Evolutionary conservation across 2,329 filamentous ascomycete genomes (phyloP).

Genomic region (Ophiostoma angusticollis): DNA sequence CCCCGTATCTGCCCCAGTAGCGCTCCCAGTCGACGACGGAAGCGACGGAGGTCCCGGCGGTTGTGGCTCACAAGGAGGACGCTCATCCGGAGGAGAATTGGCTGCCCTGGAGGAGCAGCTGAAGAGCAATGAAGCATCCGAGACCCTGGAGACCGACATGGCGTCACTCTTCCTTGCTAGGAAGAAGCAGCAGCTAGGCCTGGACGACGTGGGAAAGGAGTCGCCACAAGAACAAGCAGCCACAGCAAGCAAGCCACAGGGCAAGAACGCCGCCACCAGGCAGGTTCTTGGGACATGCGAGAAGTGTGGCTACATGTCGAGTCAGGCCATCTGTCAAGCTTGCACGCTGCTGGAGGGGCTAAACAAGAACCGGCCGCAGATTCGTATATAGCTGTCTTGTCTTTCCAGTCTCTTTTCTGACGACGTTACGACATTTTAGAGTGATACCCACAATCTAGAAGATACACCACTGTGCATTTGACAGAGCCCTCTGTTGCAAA

Average conservation of each 20-base stretch:
- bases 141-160: slow-evolving; percentile 54
- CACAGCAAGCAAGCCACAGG: slow-evolving; percentile 9
- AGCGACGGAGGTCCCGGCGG: slow-evolving; percentile 35
- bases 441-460: no score
- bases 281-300: slow-evolving; percentile 74
- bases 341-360: slow-evolving; percentile 80
- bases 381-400: slow-evolving; percentile 33
- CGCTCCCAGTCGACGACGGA: background rate
- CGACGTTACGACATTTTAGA: background rate
- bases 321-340: slow-evolving; percentile 85
- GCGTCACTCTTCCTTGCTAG: slow-evolving; percentile 29
- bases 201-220: slow-evolving; percentile 5
- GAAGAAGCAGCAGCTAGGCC: slow-evolving; percentile 18
- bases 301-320: slow-evolving; percentile 89
- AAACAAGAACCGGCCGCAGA: slow-evolving; percentile 62
- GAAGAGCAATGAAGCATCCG: slow-evolving; percentile 48
- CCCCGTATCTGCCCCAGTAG: no score
- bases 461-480: no score
- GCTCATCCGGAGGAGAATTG: slow-evolving; percentile 62
- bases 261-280: slow-evolving; percentile 28
- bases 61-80: slow-evolving; percentile 59
- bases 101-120: slow-evolving; percentile 66
- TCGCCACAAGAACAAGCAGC: slow-evolving; percentile 18
- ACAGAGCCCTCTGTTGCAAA: no score
- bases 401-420: background rate